These are phyloP conservation scores for Dipodascus albidus DNA, from an alignment of 805 yeast genomes.

Conservation along the genomic window DNA sequence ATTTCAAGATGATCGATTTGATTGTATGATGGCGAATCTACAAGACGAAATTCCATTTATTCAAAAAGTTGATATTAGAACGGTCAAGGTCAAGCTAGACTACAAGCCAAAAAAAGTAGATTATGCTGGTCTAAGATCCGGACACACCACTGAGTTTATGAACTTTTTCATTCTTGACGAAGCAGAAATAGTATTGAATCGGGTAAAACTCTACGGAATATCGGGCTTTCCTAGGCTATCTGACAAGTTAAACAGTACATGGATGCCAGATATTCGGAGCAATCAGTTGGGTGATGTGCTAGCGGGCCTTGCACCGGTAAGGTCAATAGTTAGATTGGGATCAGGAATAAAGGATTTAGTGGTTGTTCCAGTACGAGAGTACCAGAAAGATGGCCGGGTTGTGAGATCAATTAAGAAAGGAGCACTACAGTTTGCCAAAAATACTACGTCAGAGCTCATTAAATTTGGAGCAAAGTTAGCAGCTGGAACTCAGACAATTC, in stretches of 20 bases:
- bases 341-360: constrained; percentile 66
- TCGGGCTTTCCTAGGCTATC: constrained; percentile 59
- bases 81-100: constrained; percentile 58
- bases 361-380: constrained; percentile 63
- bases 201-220: constrained; percentile 59
- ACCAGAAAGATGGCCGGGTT: constrained; percentile 58
- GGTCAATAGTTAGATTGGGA: constrained; percentile 66
- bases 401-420: constrained; percentile 67
- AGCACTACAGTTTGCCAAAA: constrained; percentile 57
- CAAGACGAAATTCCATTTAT: constrained; percentile 54
- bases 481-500: constrained; percentile 72
- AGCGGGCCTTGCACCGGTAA: constrained; percentile 74
- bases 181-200: constrained; percentile 55
- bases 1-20: constrained; percentile 61
- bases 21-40: constrained; percentile 24
- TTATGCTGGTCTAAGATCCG: constrained; percentile 73
- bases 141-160: constrained; percentile 76
- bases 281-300: constrained; percentile 73
- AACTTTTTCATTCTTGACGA: constrained; percentile 86
- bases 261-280: constrained; percentile 83
- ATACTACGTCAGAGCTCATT: constrained; percentile 69
- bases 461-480: constrained; percentile 77
- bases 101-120: constrained; percentile 88
- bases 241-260: constrained; percentile 45
- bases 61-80: constrained; percentile 42